Percentiles rank a stretch among this genome's conserved stretches.
phyloP scores from a whole-genome alignment of 805 yeast species.

The Lipomyces sp. region DNA sequence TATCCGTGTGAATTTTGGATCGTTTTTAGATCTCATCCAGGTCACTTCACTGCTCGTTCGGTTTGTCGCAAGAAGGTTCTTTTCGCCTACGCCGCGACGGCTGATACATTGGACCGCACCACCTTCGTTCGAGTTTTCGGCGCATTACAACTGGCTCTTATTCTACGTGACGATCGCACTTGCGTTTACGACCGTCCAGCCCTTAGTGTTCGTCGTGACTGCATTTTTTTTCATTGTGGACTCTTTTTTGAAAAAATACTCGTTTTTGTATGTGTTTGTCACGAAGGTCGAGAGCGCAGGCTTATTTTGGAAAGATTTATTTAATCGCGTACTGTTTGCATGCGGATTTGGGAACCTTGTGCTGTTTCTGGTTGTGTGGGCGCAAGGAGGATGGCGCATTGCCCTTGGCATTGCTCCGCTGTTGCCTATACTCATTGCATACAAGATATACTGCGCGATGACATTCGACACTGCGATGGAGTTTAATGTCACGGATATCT shows the following conservation, averaged over 20 bases:
- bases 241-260: slow-evolving; percentile 38
- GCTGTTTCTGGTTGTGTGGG: slow-evolving; percentile 40
- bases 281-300: slow-evolving; percentile 43
- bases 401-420: slow-evolving; percentile 38
- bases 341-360: slow-evolving; percentile 39
- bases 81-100: slow-evolving; percentile 37
- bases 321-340: slow-evolving; percentile 38
- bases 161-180: slow-evolving; percentile 40
- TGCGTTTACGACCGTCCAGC: slow-evolving; percentile 41
- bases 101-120: slow-evolving; percentile 36
- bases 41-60: slow-evolving; percentile 32
- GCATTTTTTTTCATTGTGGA: slow-evolving; percentile 36
- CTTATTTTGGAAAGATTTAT: slow-evolving; percentile 38
- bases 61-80: slow-evolving; percentile 29
- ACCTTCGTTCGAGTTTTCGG: slow-evolving; percentile 38
- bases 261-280: slow-evolving; percentile 37
- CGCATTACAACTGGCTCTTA: slow-evolving; percentile 35
- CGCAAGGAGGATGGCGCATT: slow-evolving; percentile 38
- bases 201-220: slow-evolving; percentile 37
- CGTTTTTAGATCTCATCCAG: slow-evolving; percentile 37
- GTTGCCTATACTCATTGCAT: slow-evolving; percentile 32
- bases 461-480: slow-evolving; percentile 8
- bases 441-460: slow-evolving; percentile 31
- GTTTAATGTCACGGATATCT: slow-evolving; percentile 1
- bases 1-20: slow-evolving; percentile 35